phyloP scores from a whole-genome alignment of 1,284 basidiomycete species.

The Coniferiporia weirii region DNA sequence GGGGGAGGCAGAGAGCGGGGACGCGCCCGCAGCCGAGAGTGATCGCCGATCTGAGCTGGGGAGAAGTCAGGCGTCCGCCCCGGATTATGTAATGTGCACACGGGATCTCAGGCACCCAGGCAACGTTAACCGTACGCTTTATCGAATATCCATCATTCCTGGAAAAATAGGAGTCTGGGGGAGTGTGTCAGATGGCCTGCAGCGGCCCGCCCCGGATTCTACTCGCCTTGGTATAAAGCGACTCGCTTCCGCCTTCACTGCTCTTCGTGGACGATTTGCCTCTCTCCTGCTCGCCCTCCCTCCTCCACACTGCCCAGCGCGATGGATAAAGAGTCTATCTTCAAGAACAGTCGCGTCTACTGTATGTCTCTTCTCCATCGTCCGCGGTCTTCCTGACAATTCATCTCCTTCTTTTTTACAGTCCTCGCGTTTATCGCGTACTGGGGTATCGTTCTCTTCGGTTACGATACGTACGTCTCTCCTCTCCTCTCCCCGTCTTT shows the following conservation, averaged over 20 bases:
- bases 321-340: constrained; percentile 19
- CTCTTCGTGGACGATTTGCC: background rate
- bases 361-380: constrained; percentile 34
- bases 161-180: background rate
- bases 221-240: background rate
- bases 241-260: background rate
- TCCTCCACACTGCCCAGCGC: background rate
- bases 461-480: constrained; percentile 61
- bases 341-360: constrained; percentile 57
- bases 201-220: background rate
- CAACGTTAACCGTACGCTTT: background rate
- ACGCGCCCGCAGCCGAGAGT: too few species aligned
- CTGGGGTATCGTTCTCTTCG: constrained; percentile 76
- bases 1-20: too few species aligned
- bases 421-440: constrained; percentile 70
- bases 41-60: too few species aligned
- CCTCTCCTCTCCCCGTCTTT: too few species aligned
- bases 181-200: background rate
- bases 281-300: background rate
- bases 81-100: background rate
- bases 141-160: background rate
- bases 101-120: background rate
- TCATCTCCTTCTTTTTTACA: constrained; percentile 22
- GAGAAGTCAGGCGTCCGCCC: too few species aligned
- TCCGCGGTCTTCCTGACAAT: background rate